Percentiles rank a stretch among this genome's conserved stretches.
phyloP scores from a whole-genome alignment of 2,329 filamentous ascomycete genomes.

The Colletotrichum sojae region DNA sequence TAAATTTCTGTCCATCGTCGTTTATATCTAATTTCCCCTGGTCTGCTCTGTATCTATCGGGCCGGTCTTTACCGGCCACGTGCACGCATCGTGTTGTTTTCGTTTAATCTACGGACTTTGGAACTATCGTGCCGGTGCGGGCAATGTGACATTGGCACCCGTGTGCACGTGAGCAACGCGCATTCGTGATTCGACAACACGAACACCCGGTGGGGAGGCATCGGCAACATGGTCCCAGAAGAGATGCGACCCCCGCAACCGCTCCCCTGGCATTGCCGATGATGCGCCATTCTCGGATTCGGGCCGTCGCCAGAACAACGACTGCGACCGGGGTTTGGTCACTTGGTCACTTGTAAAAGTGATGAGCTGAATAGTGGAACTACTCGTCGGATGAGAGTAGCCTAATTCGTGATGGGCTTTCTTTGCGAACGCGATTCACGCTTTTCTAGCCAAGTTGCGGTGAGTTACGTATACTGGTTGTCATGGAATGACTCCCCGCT shows the following conservation, averaged over 20 bases:
- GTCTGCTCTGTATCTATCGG: not conserved
- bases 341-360: no score
- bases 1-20: not conserved
- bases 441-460: no score
- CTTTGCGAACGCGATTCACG: no score
- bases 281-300: not conserved
- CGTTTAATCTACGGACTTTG: not conserved
- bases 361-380: no score
- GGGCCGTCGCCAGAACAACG: not conserved
- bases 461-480: no score
- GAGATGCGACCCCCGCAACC: conserved; percentile 17
- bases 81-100: conserved; percentile 20
- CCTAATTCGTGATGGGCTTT: no score
- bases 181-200: conserved; percentile 13
- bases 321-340: not conserved
- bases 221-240: conserved; percentile 16
- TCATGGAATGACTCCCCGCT: no score
- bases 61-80: conserved; percentile 23
- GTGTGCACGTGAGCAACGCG: conserved; percentile 24
- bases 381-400: no score
- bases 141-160: conserved; percentile 9
- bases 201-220: conserved; percentile 6
- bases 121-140: not conserved
- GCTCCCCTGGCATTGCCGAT: conserved; percentile 18
- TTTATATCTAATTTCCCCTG: not conserved